A percentile compares a stretch with the other conserved stretches of the same genome.
Evolutionary conservation across 1,284 basidiomycete species (phyloP).

Genomic region (Puccinia horiana): DNA sequence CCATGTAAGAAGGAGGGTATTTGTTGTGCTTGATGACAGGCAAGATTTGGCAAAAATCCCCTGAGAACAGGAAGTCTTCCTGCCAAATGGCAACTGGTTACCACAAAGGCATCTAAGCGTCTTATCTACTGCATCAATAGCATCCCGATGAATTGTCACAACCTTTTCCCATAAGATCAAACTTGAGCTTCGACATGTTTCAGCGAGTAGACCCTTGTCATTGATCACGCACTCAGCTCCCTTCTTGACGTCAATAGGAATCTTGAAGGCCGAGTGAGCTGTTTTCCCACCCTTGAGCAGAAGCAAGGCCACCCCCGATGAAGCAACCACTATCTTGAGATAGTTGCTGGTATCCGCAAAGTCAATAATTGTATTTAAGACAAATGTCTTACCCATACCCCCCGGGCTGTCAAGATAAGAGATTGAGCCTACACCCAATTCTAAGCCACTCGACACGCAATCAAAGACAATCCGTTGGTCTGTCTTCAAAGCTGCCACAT

Average conservation of each 20-base stretch:
- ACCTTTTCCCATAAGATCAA: neutral
- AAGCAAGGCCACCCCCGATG: conserved; percentile 63
- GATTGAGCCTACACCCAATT: no score
- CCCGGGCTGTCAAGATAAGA: neutral
- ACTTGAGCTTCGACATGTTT: neutral
- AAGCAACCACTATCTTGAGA: conserved; percentile 57
- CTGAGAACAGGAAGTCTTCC: no score
- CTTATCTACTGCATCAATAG: no score
- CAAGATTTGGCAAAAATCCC: neutral
- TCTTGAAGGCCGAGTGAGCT: conserved; percentile 62
- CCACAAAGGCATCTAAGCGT: neutral
- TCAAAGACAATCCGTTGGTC: no score
- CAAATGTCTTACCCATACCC: conserved; percentile 62
- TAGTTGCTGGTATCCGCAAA: conserved; percentile 54
- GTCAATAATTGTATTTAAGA: conserved; percentile 61
- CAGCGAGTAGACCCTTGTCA: neutral
- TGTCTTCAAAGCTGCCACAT: no score
- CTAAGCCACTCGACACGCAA: no score
- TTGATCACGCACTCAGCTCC: neutral
- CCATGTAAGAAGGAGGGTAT: neutral
- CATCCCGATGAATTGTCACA: no score
- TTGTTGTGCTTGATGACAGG: no score
- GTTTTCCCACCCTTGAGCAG: conserved; percentile 61
- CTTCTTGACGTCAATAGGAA: conserved; percentile 55
- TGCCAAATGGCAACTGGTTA: neutral